Percentiles rank a stretch among this genome's conserved stretches.
Conservation (phyloP, 768 basidiomycete genomes). For the Psilocybe cyanescens region DNA sequence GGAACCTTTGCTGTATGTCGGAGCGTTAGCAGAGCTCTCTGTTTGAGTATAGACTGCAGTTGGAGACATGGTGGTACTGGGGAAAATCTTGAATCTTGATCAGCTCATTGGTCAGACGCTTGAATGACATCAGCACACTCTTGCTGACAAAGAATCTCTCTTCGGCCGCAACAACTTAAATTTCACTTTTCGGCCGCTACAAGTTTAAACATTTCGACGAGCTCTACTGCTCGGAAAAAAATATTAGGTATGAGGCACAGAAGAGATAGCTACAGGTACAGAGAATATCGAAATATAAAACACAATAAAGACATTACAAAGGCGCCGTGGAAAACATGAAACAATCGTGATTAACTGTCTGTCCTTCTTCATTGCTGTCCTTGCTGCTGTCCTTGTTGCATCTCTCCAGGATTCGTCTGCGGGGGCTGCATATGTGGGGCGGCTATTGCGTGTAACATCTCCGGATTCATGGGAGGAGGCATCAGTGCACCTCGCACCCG, state of each 20-base stretch:
- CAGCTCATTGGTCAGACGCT: not conserved
- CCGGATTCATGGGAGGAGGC: slow-evolving; percentile 57
- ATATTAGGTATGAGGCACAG: not conserved
- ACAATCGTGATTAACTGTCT: slow-evolving; percentile 12
- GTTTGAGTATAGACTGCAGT: slow-evolving; percentile 49
- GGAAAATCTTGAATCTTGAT: not conserved
- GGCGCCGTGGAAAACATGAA: slow-evolving; percentile 12
- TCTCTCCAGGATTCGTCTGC: slow-evolving; percentile 40
- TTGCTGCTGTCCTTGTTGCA: slow-evolving; percentile 42
- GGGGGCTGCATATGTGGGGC: slow-evolving; percentile 44
- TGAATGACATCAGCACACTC: not conserved
- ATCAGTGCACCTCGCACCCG: slow-evolving; percentile 77
- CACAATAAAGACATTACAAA: slow-evolving; percentile 11
- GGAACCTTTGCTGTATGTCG: slow-evolving; percentile 42
- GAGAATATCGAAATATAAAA: slow-evolving; percentile 17
- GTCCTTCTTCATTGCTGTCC: slow-evolving; percentile 19
- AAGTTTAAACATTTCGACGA: not conserved
- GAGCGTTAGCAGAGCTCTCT: slow-evolving; percentile 21
- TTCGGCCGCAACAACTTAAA: not conserved
- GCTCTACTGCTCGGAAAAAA: not conserved
- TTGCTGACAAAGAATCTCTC: not conserved
- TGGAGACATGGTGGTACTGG: slow-evolving; percentile 58
- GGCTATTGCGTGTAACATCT: slow-evolving; percentile 52
- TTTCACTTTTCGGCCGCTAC: slow-evolving; percentile 15
- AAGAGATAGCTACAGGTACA: slow-evolving; percentile 16